phyloP scores from a whole-genome alignment of 345 rosid genomes.

The Eutrema japonicum region DNA sequence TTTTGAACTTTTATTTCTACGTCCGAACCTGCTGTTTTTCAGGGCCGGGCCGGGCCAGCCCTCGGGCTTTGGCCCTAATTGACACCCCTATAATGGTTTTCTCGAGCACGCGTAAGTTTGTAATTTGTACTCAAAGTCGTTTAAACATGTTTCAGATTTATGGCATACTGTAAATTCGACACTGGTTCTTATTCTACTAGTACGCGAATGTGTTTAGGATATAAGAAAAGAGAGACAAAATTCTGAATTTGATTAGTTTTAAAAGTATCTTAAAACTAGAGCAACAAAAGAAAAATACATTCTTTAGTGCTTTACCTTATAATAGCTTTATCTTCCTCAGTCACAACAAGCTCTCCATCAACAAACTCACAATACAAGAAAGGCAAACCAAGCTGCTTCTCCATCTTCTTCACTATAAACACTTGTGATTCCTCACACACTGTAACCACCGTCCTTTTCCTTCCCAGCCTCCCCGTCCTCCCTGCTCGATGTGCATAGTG shows the following conservation, averaged over 20 bases:
- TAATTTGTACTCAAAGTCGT: no score
- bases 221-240: background rate
- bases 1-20: no score
- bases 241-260: slow-evolving; percentile 9
- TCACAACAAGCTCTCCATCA: slow-evolving; percentile 76
- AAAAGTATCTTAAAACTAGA: slow-evolving; percentile 12
- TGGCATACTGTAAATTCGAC: background rate
- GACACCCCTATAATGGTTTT: no score
- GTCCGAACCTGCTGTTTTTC: no score
- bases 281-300: background rate
- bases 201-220: background rate
- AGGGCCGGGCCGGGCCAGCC: no score
- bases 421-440: slow-evolving; percentile 84
- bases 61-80: no score
- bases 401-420: slow-evolving; percentile 86
- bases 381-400: slow-evolving; percentile 77
- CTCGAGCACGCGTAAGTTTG: no score
- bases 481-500: slow-evolving; percentile 95
- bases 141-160: background rate
- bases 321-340: slow-evolving; percentile 54
- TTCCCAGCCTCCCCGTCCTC: slow-evolving; percentile 84
- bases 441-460: slow-evolving; percentile 82
- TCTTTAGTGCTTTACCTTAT: slow-evolving; percentile 29
- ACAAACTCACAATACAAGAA: slow-evolving; percentile 75
- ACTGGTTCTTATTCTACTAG: background rate